phyloP scores from a whole-genome alignment of 257 asterid genomes.

The Plectranthus barbatus region DNA sequence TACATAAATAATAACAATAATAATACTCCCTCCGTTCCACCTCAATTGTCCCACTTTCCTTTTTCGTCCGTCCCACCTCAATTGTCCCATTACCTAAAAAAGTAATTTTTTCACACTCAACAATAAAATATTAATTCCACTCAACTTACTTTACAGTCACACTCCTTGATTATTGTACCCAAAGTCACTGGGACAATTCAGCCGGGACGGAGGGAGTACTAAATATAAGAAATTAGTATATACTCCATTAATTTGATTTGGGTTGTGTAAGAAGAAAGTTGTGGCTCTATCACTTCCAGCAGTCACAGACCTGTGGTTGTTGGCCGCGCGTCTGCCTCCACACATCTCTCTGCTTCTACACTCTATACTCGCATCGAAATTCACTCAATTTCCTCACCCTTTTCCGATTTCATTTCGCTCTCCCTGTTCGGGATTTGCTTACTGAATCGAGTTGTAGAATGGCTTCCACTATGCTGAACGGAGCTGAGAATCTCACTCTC shows the following conservation, averaged over 20 bases:
- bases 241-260: not conserved
- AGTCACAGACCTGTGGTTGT: slow-evolving; percentile 7
- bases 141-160: too few relatives aligned
- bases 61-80: too few relatives aligned
- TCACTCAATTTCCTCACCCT: not conserved
- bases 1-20: too few relatives aligned
- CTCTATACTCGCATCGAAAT: not conserved
- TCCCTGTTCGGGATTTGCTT: not conserved
- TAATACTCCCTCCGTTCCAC: too few relatives aligned
- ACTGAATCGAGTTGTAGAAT: slow-evolving; percentile 13
- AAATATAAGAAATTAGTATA: too few relatives aligned
- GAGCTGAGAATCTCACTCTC: slow-evolving; percentile 47
- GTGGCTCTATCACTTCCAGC: slow-evolving; percentile 23
- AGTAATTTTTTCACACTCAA: too few relatives aligned
- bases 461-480: slow-evolving; percentile 66
- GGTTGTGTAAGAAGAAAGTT: not conserved
- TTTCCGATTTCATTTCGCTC: not conserved
- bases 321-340: slow-evolving; percentile 14
- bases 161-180: too few relatives aligned
- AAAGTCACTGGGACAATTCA: too few relatives aligned
- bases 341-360: slow-evolving; percentile 1
- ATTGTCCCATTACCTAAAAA: too few relatives aligned
- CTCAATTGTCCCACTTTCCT: too few relatives aligned
- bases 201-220: too few relatives aligned
- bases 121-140: too few relatives aligned